These are phyloP conservation scores for Linum tenue DNA, from an alignment of 345 rosid species.

Conservation along the genomic window DNA sequence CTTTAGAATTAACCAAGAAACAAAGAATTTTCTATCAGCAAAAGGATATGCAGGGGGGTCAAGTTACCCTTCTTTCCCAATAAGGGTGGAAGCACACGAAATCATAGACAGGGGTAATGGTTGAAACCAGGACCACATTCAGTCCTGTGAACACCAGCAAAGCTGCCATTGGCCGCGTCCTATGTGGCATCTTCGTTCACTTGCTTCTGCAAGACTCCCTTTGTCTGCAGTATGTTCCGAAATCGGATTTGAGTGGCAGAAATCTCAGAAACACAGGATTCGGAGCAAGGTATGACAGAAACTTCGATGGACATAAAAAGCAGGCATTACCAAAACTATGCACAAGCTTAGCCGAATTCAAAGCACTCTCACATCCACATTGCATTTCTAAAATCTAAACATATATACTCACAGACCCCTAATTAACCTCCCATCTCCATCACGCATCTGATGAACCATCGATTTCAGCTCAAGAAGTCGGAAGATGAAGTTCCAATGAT, in stretches of 20 bases:
- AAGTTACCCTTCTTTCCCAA: constrained; percentile 64
- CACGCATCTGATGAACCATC: background rate
- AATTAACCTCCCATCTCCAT: background rate
- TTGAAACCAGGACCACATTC: constrained; percentile 39
- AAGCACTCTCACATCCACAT: background rate
- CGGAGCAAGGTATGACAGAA: background rate
- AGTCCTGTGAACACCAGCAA: constrained; percentile 48
- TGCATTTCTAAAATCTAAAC: too few relatives aligned
- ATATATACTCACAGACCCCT: background rate
- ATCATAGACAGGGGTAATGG: constrained; percentile 56
- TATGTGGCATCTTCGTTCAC: constrained; percentile 38
- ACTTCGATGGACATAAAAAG: background rate
- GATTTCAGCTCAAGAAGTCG: background rate
- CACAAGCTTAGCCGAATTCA: background rate
- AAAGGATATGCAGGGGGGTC: background rate
- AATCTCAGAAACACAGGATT: background rate
- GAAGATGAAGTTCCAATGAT: background rate
- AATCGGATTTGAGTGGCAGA: too few relatives aligned
- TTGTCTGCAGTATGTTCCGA: background rate
- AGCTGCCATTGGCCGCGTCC: constrained; percentile 49
- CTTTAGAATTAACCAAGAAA: background rate
- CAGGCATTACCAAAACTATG: background rate
- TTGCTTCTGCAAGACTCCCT: background rate
- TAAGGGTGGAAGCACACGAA: constrained; percentile 63
- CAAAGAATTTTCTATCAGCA: background rate